Conservation (phyloP, 139 green algal species). For the Haematococcus lacustris region DNA sequence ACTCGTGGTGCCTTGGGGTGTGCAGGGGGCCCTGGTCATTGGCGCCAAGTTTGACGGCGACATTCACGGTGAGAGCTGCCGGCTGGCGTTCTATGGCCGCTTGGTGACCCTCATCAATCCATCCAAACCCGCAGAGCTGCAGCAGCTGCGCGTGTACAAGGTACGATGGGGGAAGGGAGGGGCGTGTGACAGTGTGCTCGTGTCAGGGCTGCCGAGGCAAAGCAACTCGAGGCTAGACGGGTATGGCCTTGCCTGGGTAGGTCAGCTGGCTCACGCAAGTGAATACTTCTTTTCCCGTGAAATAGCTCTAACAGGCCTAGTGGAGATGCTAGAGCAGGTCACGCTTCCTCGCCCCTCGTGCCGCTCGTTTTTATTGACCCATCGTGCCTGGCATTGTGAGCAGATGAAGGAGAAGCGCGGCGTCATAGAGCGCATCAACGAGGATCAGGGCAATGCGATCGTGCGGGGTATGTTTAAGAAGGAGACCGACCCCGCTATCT, state of each 20-base stretch:
- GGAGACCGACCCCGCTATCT: constrained; percentile 81
- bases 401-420: constrained; percentile 68
- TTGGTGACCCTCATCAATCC: constrained; percentile 44
- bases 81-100: constrained; percentile 83
- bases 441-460: constrained; percentile 63
- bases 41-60: constrained; percentile 79
- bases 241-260: neutral
- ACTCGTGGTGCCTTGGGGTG: neutral
- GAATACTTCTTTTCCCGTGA: neutral
- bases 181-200: too few relatives aligned
- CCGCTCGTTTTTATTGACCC: too few relatives aligned
- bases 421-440: constrained; percentile 61
- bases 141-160: constrained; percentile 68
- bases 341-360: neutral
- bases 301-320: neutral
- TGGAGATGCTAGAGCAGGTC: neutral
- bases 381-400: too few relatives aligned
- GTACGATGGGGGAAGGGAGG: too few relatives aligned
- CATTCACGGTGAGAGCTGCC: constrained; percentile 58
- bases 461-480: constrained; percentile 88
- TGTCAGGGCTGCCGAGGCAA: neutral
- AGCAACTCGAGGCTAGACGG: neutral
- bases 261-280: neutral
- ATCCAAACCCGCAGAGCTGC: constrained; percentile 25
- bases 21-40: constrained; percentile 72